Evolutionary conservation across 139 green algal genomes (phyloP), one percentile per base, ranked within the genome.

Genomic region (Chlamydomonas incerta): DNA sequence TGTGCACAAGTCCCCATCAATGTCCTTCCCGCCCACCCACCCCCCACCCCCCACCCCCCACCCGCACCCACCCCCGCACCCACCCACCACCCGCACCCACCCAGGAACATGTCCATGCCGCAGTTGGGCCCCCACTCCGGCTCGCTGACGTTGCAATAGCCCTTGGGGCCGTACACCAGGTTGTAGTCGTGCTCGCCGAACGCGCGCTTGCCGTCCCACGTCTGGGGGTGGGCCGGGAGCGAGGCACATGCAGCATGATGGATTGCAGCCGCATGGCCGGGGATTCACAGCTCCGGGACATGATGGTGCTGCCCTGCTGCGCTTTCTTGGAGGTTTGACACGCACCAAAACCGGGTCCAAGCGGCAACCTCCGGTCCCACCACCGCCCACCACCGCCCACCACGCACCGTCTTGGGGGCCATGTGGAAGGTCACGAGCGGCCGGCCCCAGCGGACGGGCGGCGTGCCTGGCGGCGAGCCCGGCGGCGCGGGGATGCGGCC

Each of bases 91-190:
- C n/a, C n/a, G n/a, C 55, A 62, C 55, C 55, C 21, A 23, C 93
- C 92, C 6, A 60, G 71, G 34, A 84, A n/a, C 8, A 90, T 91
- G 72, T 95, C 92, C 47, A 92, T 85, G 31, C 47, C 66, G 65
- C 90, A 91, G 9, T 63, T 72, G 34, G 81, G 87, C 18, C 29
- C 69, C 82, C 63, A 82, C 18, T 47, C 33, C 14, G 72, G 88
- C 11, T 85, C 46, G 23, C 28, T 81, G 3, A 74, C 80, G 62
- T 81, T 77, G 41, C 86, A 90, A 50, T 85, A 90, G 26, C 86
- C 86, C 29, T 29, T 28, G 6, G 80, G 80, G 55, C 80, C 80
- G 41, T 50, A 50, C 41, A 50, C 41, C 41, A 50, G 41, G 41
- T 50, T 5, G 55, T 86, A 86, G 35, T 23, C 26, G 23, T 60